A percentile compares a stretch with the other conserved stretches of the same genome.
Conservation (phyloP, 225 moss, liverwort and hornwort species). For the Marchantia paleacea region DNA sequence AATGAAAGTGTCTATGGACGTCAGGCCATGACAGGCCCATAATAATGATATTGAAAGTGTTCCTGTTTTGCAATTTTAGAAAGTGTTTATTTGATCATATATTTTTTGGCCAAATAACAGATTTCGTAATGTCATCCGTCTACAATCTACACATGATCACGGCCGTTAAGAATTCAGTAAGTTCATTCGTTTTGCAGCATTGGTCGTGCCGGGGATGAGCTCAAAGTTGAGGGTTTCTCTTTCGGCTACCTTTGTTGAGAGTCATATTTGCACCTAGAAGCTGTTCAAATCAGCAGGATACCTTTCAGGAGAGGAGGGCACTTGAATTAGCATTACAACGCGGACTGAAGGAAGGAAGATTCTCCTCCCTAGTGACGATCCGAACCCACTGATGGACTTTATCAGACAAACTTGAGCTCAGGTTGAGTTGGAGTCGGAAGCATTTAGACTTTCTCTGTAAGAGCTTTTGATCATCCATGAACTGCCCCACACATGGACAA, state of each 20-base stretch:
- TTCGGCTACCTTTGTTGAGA: background rate
- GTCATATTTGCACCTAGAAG: conserved; percentile 19
- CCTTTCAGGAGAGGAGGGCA: background rate
- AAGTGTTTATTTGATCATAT: background rate
- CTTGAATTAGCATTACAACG: background rate
- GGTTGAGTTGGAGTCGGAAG: too few species aligned
- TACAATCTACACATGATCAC: conserved; percentile 58
- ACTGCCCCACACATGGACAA: too few species aligned
- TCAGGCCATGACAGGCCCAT: too few species aligned
- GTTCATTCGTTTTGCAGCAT: conserved; percentile 64
- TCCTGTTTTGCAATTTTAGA: too few species aligned
- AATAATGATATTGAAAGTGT: too few species aligned
- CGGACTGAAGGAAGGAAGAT: background rate
- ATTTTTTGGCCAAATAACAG: conserved; percentile 26
- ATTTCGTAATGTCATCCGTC: conserved; percentile 57
- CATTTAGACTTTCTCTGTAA: too few species aligned
- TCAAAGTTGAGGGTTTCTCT: conserved; percentile 7
- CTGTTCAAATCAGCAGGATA: conserved; percentile 13
- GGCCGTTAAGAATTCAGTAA: conserved; percentile 60
- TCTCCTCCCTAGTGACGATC: background rate
- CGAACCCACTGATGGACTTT: conserved; percentile 1
- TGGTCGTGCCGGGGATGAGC: conserved; percentile 38
- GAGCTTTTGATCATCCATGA: too few species aligned
- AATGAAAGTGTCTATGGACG: too few species aligned
- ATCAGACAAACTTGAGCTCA: too few species aligned